Percentiles rank a stretch among this genome's conserved stretches.
These are phyloP conservation scores for Sanghuangporus baumii DNA, from an alignment of 1,284 basidiomycete species.

Conservation along the genomic window DNA sequence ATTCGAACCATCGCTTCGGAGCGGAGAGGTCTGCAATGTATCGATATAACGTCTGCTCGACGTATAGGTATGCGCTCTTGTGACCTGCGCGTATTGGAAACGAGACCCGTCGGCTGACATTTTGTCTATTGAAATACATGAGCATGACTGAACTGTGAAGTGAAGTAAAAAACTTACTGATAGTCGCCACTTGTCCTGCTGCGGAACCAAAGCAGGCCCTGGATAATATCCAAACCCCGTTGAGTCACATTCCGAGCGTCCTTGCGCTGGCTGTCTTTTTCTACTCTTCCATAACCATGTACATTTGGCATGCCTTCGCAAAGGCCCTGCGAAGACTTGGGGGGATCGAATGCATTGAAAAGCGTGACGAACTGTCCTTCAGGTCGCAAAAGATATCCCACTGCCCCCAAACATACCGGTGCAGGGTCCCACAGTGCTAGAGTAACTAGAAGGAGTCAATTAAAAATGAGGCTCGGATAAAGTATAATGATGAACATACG, in stretches of 20 bases:
- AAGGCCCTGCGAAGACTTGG: constrained; percentile 30
- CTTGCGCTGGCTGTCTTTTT: constrained; percentile 38
- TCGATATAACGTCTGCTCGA: constrained; percentile 62
- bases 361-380: constrained; percentile 61
- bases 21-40: constrained; percentile 57
- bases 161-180: constrained; percentile 27
- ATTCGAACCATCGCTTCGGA: constrained; percentile 67
- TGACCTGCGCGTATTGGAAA: constrained; percentile 58
- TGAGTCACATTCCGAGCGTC: constrained; percentile 51
- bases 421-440: constrained; percentile 68
- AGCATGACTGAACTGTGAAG: neutral
- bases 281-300: constrained; percentile 49
- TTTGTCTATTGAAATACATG: constrained; percentile 32
- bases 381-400: constrained; percentile 65
- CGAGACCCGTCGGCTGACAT: constrained; percentile 47
- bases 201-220: constrained; percentile 44
- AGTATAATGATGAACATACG: constrained; percentile 36
- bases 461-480: neutral
- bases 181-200: constrained; percentile 30
- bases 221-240: constrained; percentile 50
- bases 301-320: constrained; percentile 41
- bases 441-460: constrained; percentile 40
- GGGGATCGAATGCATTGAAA: constrained; percentile 58
- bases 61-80: constrained; percentile 58
- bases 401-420: constrained; percentile 54